phyloP scores from a whole-genome alignment of 78 protist genomes.

The Speleostelium caveatum region DNA sequence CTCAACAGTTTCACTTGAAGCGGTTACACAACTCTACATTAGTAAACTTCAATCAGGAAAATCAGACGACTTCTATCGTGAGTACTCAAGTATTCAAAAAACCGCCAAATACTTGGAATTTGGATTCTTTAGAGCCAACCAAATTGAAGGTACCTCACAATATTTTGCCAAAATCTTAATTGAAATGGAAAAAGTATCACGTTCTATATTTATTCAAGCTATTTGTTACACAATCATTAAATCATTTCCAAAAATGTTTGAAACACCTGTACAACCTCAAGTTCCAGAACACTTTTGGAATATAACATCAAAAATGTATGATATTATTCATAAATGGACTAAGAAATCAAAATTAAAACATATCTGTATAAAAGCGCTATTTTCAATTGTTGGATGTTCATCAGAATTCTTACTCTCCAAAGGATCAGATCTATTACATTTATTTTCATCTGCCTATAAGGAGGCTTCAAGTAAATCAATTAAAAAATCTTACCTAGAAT shows the following conservation, averaged over 20 bases:
- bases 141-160: slow-evolving; percentile 38
- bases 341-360: slow-evolving; percentile 45
- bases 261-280: background rate
- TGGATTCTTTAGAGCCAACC: slow-evolving; percentile 32
- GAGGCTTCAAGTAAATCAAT: background rate
- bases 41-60: slow-evolving; percentile 23
- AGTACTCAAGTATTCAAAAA: slow-evolving; percentile 42
- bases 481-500: slow-evolving; percentile 19
- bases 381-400: slow-evolving; percentile 1
- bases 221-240: slow-evolving; percentile 13
- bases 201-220: slow-evolving; percentile 48
- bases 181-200: slow-evolving; percentile 62
- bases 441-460: background rate
- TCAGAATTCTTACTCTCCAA: slow-evolving; percentile 8
- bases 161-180: slow-evolving; percentile 55
- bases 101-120: slow-evolving; percentile 52
- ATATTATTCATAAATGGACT: slow-evolving; percentile 35
- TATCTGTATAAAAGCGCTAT: slow-evolving; percentile 29
- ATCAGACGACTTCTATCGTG: slow-evolving; percentile 57
- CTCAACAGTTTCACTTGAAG: slow-evolving; percentile 9
- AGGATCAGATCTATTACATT: slow-evolving; percentile 18
- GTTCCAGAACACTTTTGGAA: slow-evolving; percentile 58
- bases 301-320: slow-evolving; percentile 35
- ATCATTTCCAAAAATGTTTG: slow-evolving; percentile 34
- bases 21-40: slow-evolving; percentile 17